phyloP scores from a whole-genome alignment of 2,329 filamentous ascomycete genomes.

The Aureobasidium sp. region DNA sequence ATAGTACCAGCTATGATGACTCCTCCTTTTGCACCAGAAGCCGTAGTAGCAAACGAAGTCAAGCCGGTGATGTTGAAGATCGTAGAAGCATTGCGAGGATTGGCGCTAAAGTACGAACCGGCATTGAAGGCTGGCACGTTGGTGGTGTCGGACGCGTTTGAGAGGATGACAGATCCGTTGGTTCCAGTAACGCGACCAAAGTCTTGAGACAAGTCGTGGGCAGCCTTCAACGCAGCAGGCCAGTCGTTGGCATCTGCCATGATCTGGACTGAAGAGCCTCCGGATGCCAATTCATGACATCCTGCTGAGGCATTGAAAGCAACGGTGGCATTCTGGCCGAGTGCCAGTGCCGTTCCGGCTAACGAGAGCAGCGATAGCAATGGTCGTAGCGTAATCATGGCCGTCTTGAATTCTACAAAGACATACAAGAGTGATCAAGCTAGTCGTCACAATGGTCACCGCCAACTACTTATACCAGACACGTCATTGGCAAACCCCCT shows the following conservation, averaged over 20 bases:
- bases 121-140: conserved; percentile 28
- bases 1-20: conserved; percentile 64
- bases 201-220: conserved; percentile 59
- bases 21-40: conserved; percentile 22
- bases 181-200: conserved; percentile 64
- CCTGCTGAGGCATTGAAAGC: conserved; percentile 37
- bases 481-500: not conserved
- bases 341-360: conserved; percentile 26
- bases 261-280: conserved; percentile 41
- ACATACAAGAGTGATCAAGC: not conserved
- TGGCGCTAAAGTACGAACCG: conserved; percentile 29
- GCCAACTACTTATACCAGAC: not conserved
- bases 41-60: conserved; percentile 30
- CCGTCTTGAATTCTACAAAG: not conserved
- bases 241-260: conserved; percentile 54
- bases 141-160: conserved; percentile 23
- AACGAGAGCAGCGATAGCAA: conserved; percentile 7
- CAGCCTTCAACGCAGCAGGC: conserved; percentile 62
- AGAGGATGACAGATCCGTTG: conserved; percentile 51
- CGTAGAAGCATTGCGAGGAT: conserved; percentile 36
- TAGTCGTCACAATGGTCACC: not conserved
- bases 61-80: conserved; percentile 39
- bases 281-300: conserved; percentile 18
- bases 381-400: conserved; percentile 8
- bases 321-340: conserved; percentile 47